Percentiles rank a stretch among this genome's conserved stretches.
These are phyloP conservation scores for Corallochytrium limacisporum DNA, from an alignment of 78 protist genomes.

Conservation along the genomic window DNA sequence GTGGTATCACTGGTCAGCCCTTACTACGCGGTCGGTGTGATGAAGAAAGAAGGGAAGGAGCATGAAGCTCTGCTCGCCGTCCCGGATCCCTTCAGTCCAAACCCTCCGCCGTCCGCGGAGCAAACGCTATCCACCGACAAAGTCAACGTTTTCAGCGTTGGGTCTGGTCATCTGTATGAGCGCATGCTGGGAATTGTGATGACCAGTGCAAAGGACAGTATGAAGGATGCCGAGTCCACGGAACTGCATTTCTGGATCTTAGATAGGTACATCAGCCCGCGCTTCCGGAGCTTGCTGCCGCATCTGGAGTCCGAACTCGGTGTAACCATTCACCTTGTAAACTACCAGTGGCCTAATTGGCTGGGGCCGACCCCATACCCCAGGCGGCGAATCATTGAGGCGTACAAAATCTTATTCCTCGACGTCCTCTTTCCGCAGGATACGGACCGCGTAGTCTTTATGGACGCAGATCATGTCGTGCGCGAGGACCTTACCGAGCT, in stretches of 20 bases:
- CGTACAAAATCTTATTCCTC: slow-evolving; percentile 87
- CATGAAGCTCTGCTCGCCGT: too few species aligned
- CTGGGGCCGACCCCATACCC: too few species aligned
- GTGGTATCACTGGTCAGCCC: too few species aligned
- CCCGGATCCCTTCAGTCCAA: too few species aligned
- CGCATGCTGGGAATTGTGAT: slow-evolving; percentile 89
- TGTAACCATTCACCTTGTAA: slow-evolving; percentile 76
- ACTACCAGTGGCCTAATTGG: slow-evolving; percentile 95
- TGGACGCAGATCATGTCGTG: slow-evolving; percentile 92
- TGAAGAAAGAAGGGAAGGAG: too few species aligned
- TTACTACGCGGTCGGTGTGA: too few species aligned
- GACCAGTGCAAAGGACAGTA: slow-evolving; percentile 65
- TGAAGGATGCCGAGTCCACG: slow-evolving; percentile 36
- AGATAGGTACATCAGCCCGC: slow-evolving; percentile 26
- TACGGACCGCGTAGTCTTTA: slow-evolving; percentile 66
- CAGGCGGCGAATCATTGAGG: slow-evolving; percentile 75
- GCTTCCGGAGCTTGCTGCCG: slow-evolving; percentile 16
- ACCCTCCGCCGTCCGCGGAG: too few species aligned
- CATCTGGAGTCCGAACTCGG: slow-evolving; percentile 39
- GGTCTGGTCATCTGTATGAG: slow-evolving; percentile 95
- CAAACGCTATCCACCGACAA: too few species aligned
- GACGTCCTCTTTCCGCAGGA: slow-evolving; percentile 95
- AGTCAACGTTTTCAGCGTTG: slow-evolving; percentile 89
- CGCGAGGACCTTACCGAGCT: slow-evolving; percentile 85
- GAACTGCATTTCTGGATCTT: slow-evolving; percentile 96